phyloP scores from a whole-genome alignment of 257 asterid species.

The Solanum dulcamara region DNA sequence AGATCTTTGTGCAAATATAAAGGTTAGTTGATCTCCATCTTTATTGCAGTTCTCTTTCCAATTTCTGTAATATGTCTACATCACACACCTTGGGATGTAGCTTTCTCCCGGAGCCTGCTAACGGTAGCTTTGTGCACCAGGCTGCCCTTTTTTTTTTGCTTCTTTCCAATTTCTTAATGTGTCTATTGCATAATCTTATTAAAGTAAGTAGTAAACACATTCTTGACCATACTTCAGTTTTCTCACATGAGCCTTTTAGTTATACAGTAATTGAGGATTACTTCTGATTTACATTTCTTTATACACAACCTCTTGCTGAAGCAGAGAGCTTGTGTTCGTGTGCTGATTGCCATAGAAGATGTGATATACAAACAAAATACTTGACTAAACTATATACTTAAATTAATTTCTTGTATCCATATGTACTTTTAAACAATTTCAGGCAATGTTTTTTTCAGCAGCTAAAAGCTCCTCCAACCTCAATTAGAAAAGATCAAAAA shows the following conservation, averaged over 20 bases:
- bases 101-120: too few species aligned
- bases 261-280: neutral
- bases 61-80: neutral
- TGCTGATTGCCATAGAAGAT: neutral
- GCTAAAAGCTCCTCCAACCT: neutral
- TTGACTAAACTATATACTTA: neutral
- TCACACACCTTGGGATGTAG: too few species aligned
- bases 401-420: neutral
- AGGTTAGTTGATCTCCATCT: constrained; percentile 32
- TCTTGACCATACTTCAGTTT: neutral
- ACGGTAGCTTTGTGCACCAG: too few species aligned
- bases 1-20: constrained; percentile 61
- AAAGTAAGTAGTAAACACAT: neutral
- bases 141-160: too few species aligned
- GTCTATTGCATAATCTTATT: neutral
- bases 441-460: neutral
- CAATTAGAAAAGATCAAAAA: neutral
- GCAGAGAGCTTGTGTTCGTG: neutral
- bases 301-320: neutral
- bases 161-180: neutral
- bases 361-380: neutral
- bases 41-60: neutral
- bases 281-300: neutral
- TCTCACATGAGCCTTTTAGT: neutral
- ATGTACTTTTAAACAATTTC: neutral